Percentiles rank a stretch among this genome's conserved stretches.
phyloP scores from a whole-genome alignment of 2,329 filamentous ascomycete species.

The Ophiocordyceps robertsii region DNA sequence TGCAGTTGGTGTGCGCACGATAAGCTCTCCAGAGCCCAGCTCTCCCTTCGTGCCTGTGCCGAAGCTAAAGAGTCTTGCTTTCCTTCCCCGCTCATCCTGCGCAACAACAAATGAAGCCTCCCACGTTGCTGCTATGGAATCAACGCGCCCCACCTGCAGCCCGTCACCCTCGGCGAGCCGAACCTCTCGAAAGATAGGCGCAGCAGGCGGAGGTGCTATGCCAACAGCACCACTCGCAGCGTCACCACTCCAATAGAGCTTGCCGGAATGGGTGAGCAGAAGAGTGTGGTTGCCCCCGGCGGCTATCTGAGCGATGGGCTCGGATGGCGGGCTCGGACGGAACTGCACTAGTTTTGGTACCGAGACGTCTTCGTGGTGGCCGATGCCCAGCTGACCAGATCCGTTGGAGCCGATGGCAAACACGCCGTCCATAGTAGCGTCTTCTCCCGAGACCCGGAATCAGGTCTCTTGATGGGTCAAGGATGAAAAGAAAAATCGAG shows the following conservation, averaged over 20 bases:
- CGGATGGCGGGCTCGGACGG: slow-evolving; percentile 20
- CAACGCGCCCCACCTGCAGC: slow-evolving; percentile 13
- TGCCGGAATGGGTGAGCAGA: slow-evolving; percentile 45
- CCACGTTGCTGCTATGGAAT: slow-evolving; percentile 61
- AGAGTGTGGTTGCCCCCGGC: slow-evolving; percentile 84
- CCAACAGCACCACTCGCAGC: slow-evolving; percentile 41
- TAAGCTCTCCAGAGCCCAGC: slow-evolving; percentile 46
- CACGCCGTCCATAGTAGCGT: slow-evolving; percentile 34
- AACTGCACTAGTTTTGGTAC: slow-evolving; percentile 51
- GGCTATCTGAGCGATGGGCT: slow-evolving; percentile 24
- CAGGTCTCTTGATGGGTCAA: too few relatives aligned
- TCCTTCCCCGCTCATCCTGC: slow-evolving; percentile 26
- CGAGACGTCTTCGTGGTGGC: slow-evolving; percentile 58
- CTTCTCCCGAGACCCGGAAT: too few relatives aligned
- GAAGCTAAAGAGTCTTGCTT: slow-evolving; percentile 43
- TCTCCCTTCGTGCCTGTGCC: slow-evolving; percentile 61
- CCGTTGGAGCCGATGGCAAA: slow-evolving; percentile 67
- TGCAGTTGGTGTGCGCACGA: slow-evolving; percentile 33
- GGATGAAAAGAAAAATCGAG: too few relatives aligned
- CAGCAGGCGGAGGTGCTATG: slow-evolving; percentile 14
- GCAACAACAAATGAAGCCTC: slow-evolving; percentile 53
- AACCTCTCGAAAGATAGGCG: slow-evolving; percentile 25
- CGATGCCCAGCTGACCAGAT: slow-evolving; percentile 60
- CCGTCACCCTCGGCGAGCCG: slow-evolving; percentile 18
- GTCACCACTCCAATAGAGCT: slow-evolving; percentile 54